Base-by-base conservation (phyloP, 495 filamentous ascomycete genomes). In the Achaetomiella virescens region DNA sequence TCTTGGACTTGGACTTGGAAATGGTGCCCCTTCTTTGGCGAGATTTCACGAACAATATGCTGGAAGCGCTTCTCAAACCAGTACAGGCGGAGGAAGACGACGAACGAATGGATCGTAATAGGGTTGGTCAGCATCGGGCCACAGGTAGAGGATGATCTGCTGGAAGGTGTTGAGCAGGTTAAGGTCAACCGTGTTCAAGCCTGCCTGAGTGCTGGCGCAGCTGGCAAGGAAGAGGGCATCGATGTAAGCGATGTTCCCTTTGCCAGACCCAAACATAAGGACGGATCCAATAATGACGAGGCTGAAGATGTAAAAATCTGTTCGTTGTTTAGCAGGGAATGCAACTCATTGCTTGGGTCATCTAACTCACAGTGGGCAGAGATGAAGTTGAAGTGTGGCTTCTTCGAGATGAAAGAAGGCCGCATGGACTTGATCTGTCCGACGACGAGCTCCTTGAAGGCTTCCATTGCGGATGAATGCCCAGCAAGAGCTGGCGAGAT, bases 61-160 rank as follows among this genome's bases (percentile, higher is more conserved):
- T 68, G 65, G 61, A 98, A 96, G 3, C 90, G 82, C 66, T 91
- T 96, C 72, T 97, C 91, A 63, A 98, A 98, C 92, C 91, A 97
- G 71, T 96, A 96, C 5, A 97, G 74, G 2, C 93, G 87, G 20
- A 97, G 75, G 61, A 95, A 95, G 0, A 97, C 92, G 27, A 97
- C 87, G 29, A 81, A 85, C 7, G 85, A 79, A 66, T 96, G 83
- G 70, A 98, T 92, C 52, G 88, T 87, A 57, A 98, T 96, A 3
- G 93, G 93, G 42, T 90, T 98, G 31, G 86, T 81, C 21, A 91
- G 59, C 77, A 89, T 83, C n/a, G 1, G 86, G 71, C 20, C 88
- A 70, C 31, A 88, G 62, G 52, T 86, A 91, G n/a, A 92, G 64
- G 29, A 86, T 70, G 10, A 89, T 60, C 66, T 87, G 93, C 64